Base-by-base conservation (phyloP, 2,329 filamentous ascomycete genomes). In the Ophiocordyceps unilateralis region DNA sequence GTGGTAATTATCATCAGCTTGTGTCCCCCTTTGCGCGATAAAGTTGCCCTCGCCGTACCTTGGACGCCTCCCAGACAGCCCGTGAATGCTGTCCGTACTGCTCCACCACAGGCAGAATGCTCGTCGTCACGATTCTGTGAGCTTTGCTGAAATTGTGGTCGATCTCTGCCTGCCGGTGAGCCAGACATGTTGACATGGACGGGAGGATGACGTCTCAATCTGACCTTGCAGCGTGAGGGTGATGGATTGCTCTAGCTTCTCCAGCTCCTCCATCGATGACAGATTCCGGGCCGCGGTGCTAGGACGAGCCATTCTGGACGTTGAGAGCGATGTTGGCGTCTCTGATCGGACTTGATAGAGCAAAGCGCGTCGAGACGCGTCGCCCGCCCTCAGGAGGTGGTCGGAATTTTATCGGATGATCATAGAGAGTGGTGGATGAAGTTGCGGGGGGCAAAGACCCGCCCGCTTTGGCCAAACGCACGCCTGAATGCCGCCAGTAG, bases 81-180 rank as follows among this genome's bases (percentile, higher is more conserved):
- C 81, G 81, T 2, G 91, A 96, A 57, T 96, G 83, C 50, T 93
- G 86, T 39, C 85, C 85, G 63, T 98, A 98, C 56, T 93, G 82
- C 58, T 96, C 89, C 19, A 98, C 87, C 1, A 95, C 74, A 1
- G 91, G 91, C 3, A 98, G 65, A 44, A 98, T 95, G 57, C 80
- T 93, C 1, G 83, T 81, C 1, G 91, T 96, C 34, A 98, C 89
- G 46, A 98, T 96, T 48, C 87, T 81, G 61, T 98, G 91, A 24
- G 91, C 88, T 56, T 85, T 86, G 65, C 85, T 95, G 61, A 98
- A 98, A 64, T 98, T 98, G 62, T 86, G 83, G 60, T 98, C 91
- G 65, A 98, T 98, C 68, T 98, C 91, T 93, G 54, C 7, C 20
- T 12, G 12, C 36, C 5, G 20, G 34, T 46, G 22, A 28, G 22